phyloP scores from a whole-genome alignment of 352 stramenopile genomes.

The Globisporangium okanoganense region DNA sequence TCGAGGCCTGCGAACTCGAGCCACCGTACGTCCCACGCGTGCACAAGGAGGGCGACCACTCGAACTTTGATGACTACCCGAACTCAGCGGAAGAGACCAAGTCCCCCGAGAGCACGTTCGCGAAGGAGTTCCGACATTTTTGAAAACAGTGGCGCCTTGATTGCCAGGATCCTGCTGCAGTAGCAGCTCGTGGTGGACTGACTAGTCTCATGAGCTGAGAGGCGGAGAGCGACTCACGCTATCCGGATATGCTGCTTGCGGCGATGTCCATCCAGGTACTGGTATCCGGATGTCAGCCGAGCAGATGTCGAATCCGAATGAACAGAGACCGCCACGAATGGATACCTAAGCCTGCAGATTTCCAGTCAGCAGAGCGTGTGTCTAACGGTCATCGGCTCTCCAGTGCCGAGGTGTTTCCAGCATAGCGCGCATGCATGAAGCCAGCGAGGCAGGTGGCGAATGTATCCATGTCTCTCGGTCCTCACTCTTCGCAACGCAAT shows the following conservation, averaged over 20 bases:
- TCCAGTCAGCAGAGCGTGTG: no score
- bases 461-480: no score
- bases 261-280: no score
- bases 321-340: no score
- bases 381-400: no score
- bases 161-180: background rate
- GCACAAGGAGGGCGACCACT: constrained; percentile 35
- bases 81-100: constrained; percentile 46
- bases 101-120: constrained; percentile 23
- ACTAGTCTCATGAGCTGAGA: background rate
- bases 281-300: background rate
- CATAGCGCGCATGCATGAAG: no score
- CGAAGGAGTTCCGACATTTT: constrained; percentile 38
- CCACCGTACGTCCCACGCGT: constrained; percentile 46
- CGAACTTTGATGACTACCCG: constrained; percentile 68
- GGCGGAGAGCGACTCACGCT: background rate
- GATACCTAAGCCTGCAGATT: no score
- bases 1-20: constrained; percentile 38
- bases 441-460: no score
- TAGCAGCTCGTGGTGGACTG: background rate
- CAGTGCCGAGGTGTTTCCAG: no score
- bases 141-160: constrained; percentile 15
- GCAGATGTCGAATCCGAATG: no score
- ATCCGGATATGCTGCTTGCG: no score
- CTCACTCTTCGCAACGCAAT: no score